Percentiles rank a stretch among this genome's conserved stretches.
Evolutionary conservation across 1,284 basidiomycete species (phyloP).

Genomic region (Cryptococcus hybrid): DNA sequence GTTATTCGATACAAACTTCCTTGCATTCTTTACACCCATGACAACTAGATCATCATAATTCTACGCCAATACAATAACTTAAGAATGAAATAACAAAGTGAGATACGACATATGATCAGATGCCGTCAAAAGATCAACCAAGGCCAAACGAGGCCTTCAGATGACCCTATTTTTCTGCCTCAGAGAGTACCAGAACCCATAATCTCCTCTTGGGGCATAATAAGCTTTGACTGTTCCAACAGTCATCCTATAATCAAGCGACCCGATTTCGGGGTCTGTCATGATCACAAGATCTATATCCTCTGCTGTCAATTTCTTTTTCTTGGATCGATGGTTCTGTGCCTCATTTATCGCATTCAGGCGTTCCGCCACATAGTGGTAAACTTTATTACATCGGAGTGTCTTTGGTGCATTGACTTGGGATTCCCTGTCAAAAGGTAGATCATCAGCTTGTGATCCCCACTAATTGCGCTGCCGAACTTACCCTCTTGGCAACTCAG

Average conservation of each 20-base stretch:
- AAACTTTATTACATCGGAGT: too few species aligned
- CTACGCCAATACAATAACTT: too few species aligned
- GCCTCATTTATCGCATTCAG: too few species aligned
- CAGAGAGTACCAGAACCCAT: background rate
- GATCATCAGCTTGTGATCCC: background rate
- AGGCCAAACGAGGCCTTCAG: background rate
- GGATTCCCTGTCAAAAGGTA: background rate
- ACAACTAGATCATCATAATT: too few species aligned
- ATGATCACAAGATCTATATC: background rate
- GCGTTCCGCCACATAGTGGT: too few species aligned
- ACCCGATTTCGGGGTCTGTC: background rate
- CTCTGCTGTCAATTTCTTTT: background rate
- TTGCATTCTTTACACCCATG: too few species aligned
- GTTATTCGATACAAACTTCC: too few species aligned
- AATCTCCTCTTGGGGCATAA: background rate
- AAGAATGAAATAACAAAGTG: too few species aligned
- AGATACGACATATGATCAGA: too few species aligned
- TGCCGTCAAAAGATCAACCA: too few species aligned
- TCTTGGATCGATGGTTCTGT: too few species aligned
- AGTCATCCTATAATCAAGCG: background rate
- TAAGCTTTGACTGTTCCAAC: background rate
- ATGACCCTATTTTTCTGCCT: background rate
- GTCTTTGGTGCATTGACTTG: background rate
- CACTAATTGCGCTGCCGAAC: constrained; percentile 4
- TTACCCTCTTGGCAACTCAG: constrained; percentile 38